Evolutionary conservation across 495 filamentous ascomycete genomes (phyloP).

Genomic region (Sordaria brevicollis): DNA sequence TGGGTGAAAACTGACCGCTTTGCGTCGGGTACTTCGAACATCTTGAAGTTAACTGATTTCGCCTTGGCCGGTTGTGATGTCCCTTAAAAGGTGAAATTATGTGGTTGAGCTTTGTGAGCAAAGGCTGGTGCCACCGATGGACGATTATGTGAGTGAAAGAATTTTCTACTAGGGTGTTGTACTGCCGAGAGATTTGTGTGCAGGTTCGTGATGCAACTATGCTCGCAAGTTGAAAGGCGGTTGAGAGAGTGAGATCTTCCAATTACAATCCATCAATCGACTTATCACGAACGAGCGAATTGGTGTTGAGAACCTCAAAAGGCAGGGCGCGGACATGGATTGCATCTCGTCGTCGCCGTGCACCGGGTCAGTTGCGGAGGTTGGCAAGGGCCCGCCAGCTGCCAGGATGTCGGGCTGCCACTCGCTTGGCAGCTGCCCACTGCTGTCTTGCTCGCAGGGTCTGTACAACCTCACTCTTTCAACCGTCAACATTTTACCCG

Average conservation of each 20-base stretch:
- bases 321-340: not conserved
- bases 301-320: not conserved
- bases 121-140: not conserved
- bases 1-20: conserved; percentile 33
- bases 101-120: not conserved
- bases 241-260: not conserved
- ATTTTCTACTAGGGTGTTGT: not conserved
- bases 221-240: not conserved
- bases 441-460: not conserved
- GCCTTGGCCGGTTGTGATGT: not conserved
- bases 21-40: conserved; percentile 44
- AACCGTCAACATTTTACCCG: not conserved
- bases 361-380: not conserved
- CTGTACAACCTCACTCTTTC: not conserved
- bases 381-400: not conserved
- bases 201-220: not conserved
- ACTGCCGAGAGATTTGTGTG: not conserved
- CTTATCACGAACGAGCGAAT: not conserved
- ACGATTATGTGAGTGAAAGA: not conserved
- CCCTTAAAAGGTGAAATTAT: not conserved
- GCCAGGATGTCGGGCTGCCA: not conserved
- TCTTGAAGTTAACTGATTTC: conserved; percentile 9
- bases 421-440: not conserved
- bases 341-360: not conserved
- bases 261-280: not conserved